Evolutionary conservation across 306 rosid genomes (phyloP), one percentile per base, ranked within the genome.

Genomic region (Herpetospermum pedunculosum): DNA sequence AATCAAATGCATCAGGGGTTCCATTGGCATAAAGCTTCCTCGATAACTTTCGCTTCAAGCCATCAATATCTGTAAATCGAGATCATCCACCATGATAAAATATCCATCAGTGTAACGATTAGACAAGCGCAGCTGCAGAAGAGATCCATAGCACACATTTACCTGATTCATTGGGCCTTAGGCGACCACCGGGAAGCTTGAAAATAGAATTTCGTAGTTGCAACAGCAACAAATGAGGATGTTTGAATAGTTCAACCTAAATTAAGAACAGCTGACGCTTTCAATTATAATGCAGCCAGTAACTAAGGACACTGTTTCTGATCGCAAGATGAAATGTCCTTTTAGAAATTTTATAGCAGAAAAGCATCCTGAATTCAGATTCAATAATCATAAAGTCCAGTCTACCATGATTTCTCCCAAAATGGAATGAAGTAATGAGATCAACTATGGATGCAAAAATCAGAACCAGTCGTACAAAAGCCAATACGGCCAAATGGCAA

Each of bases 161-260:
- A 93, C 98, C 97, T 79, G 90, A 86, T 91, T 93, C 98, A 34
- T 85, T 89, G 23, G 92, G 92, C 54, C 94, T 90, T 69, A 93
- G 83, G 57, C 90, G 96, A 46, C 98, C 98, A 26, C 98, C 96
- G 0, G 98, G 98, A 68, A 93, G 97, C 86, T 85, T 87, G 75
- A 84, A 86, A 64, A 83, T 62, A 76, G 94, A 87, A 63, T 93
- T 93, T 52, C 86, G 84, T 65, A 89, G 78, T 92, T 89, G 97
- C 80, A 89, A 81, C 48, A 92, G 26, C 81, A 92, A 76, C 84
- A 89, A 54, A 79, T 93, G 98, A 3, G 98, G 98, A 79, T 93
- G 94, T 70, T 89, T 87, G 84, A 93, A 93, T 87, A 93, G 80
- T 79, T 93, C 98, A 50, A 93, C 97, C 98, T 93, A 86, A 79